Percentiles rank a stretch among this genome's conserved stretches.
Evolutionary conservation across 164 flowering plant species (phyloP).

Genomic region (Paratinospora sagittata): DNA sequence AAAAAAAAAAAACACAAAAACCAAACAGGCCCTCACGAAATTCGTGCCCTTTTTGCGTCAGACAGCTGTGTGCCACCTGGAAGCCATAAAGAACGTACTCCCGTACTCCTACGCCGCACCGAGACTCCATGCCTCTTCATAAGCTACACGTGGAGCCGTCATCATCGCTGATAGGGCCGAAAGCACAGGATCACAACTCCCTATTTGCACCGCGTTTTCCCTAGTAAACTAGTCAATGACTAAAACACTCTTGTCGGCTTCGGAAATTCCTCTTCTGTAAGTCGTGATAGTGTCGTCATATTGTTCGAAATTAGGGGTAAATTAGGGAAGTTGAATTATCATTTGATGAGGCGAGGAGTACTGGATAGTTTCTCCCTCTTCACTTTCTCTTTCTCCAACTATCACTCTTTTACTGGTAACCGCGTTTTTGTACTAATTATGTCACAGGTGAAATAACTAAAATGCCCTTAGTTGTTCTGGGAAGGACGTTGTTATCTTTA

Average conservation of each 20-base stretch:
- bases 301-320: background rate
- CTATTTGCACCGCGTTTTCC: background rate
- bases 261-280: background rate
- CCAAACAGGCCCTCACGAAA: constrained; percentile 4
- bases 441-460: background rate
- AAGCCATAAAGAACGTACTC: constrained; percentile 10
- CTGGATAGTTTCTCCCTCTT: background rate
- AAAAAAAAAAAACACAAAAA: background rate
- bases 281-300: no score
- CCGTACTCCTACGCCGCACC: constrained; percentile 19
- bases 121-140: background rate
- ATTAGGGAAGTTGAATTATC: background rate
- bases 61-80: constrained; percentile 38
- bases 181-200: background rate
- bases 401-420: no score
- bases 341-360: background rate
- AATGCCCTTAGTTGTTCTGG: background rate
- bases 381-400: no score
- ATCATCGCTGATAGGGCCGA: background rate
- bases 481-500: no score
- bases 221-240: background rate
- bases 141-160: background rate
- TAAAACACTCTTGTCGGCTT: background rate
- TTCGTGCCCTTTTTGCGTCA: constrained; percentile 3
- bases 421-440: background rate